Evolutionary conservation across 352 stramenopile genomes (phyloP).

Genomic region (Globisporangium orthogonon): DNA sequence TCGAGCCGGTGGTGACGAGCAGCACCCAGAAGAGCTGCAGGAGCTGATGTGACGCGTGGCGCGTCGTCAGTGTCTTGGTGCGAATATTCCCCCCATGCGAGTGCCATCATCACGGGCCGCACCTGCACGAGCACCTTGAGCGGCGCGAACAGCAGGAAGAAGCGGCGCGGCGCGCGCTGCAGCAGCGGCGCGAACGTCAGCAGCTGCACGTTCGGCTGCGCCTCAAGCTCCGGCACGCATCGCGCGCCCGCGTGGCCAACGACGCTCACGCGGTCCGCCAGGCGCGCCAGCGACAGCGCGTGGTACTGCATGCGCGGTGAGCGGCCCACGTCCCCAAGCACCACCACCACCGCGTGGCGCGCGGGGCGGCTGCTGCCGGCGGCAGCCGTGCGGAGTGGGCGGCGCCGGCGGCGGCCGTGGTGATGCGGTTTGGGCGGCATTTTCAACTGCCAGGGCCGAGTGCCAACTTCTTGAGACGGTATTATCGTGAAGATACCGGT

Average conservation of each 20-base stretch:
- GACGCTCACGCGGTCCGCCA: slow-evolving; percentile 77
- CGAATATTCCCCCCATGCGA: no score
- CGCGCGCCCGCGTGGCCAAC: slow-evolving; percentile 92
- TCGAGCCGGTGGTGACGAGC: slow-evolving; percentile 51
- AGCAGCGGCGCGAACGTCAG: slow-evolving; percentile 70
- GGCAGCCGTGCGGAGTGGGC: no score
- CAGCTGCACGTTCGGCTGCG: slow-evolving; percentile 56
- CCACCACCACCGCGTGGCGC: slow-evolving; percentile 87
- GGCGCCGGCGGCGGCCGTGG: slow-evolving; percentile 2
- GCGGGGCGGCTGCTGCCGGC: background rate
- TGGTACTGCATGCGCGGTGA: slow-evolving; percentile 99
- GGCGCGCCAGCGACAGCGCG: slow-evolving; percentile 89
- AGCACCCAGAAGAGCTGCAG: slow-evolving; percentile 81
- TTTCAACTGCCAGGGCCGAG: no score
- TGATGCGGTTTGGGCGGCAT: background rate
- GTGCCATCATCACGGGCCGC: background rate
- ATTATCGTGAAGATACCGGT: no score
- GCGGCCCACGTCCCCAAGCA: slow-evolving; percentile 93
- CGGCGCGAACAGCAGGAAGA: slow-evolving; percentile 77
- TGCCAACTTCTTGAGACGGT: no score
- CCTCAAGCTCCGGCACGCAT: slow-evolving; percentile 72
- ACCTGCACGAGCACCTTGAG: slow-evolving; percentile 80
- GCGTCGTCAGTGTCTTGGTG: background rate
- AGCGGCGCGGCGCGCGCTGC: slow-evolving; percentile 46
- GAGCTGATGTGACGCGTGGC: slow-evolving; percentile 21